Conservation (phyloP, 345 rosid genomes). For the Brassica incana region DNA sequence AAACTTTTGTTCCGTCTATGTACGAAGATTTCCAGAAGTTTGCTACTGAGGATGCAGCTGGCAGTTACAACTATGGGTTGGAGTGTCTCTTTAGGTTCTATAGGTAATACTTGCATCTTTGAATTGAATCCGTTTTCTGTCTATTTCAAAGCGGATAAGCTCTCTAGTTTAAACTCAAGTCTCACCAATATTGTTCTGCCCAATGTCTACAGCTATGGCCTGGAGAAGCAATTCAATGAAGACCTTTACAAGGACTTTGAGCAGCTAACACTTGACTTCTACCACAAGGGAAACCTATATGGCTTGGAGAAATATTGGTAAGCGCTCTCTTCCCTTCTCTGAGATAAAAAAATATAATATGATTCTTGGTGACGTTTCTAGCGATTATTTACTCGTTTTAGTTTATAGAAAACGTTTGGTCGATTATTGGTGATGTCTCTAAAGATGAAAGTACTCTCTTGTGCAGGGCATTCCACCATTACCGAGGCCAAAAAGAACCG, state of each 20-base stretch:
- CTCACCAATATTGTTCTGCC: conserved; percentile 4
- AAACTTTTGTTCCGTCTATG: conserved; percentile 69
- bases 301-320: conserved; percentile 99
- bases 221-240: conserved; percentile 76
- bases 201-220: conserved; percentile 72
- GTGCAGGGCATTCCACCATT: conserved; percentile 96
- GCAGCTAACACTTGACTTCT: conserved; percentile 76
- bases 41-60: conserved; percentile 87
- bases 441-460: not conserved
- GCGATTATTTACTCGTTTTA: not conserved
- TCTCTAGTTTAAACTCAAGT: not conserved
- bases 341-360: not conserved
- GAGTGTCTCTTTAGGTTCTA: conserved; percentile 98
- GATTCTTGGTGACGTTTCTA: not conserved
- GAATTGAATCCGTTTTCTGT: not conserved
- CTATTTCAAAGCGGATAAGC: not conserved
- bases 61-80: conserved; percentile 76
- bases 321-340: conserved; percentile 1
- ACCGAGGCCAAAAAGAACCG: conserved; percentile 55
- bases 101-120: conserved; percentile 52
- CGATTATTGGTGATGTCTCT: not conserved
- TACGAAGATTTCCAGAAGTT: conserved; percentile 82
- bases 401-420: not conserved
- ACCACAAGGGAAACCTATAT: conserved; percentile 72
- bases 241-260: conserved; percentile 88